Conservation (phyloP, 495 filamentous ascomycete genomes). For the Neurospora discreta region DNA sequence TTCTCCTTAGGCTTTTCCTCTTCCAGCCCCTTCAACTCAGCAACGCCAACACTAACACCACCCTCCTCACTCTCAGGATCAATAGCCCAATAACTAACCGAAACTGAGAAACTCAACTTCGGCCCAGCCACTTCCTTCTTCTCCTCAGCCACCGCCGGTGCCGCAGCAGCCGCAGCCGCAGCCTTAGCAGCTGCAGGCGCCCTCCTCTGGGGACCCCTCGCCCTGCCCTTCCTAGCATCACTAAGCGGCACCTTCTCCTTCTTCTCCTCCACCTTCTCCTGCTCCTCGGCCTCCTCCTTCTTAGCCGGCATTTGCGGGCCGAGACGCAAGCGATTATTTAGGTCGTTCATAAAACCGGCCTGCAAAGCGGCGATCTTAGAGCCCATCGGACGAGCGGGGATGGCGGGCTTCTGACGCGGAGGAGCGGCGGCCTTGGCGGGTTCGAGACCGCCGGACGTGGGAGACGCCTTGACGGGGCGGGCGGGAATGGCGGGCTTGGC, state of each 20-base stretch:
- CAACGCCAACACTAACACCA: slow-evolving; percentile 25
- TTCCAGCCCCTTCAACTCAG: slow-evolving; percentile 4
- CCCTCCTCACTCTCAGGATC: slow-evolving; percentile 36
- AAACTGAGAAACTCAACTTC: slow-evolving; percentile 25
- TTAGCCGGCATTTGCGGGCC: slow-evolving; percentile 61
- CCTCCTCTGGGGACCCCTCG: slow-evolving; percentile 75
- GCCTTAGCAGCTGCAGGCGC: slow-evolving; percentile 42
- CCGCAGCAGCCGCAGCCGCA: slow-evolving; percentile 13
- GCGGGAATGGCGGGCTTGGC: slow-evolving; percentile 73
- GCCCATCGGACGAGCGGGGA: slow-evolving; percentile 71
- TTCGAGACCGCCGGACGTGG: slow-evolving; percentile 20
- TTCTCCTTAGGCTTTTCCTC: background rate
- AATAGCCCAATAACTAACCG: slow-evolving; percentile 37
- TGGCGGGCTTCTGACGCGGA: slow-evolving; percentile 57
- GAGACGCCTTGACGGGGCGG: slow-evolving; percentile 50
- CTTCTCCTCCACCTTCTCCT: slow-evolving; percentile 42
- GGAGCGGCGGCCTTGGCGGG: slow-evolving; percentile 31
- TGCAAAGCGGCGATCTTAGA: slow-evolving; percentile 85
- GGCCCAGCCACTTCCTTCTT: slow-evolving; percentile 13
- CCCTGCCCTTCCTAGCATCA: slow-evolving; percentile 83
- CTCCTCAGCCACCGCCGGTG: slow-evolving; percentile 11
- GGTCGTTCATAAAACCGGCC: slow-evolving; percentile 78
- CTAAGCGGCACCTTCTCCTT: slow-evolving; percentile 66
- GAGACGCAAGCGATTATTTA: slow-evolving; percentile 73
- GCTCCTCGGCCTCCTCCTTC: slow-evolving; percentile 56